Base-by-base conservation (phyloP, 2,329 filamentous ascomycete species). In the Penicillium sp. region DNA sequence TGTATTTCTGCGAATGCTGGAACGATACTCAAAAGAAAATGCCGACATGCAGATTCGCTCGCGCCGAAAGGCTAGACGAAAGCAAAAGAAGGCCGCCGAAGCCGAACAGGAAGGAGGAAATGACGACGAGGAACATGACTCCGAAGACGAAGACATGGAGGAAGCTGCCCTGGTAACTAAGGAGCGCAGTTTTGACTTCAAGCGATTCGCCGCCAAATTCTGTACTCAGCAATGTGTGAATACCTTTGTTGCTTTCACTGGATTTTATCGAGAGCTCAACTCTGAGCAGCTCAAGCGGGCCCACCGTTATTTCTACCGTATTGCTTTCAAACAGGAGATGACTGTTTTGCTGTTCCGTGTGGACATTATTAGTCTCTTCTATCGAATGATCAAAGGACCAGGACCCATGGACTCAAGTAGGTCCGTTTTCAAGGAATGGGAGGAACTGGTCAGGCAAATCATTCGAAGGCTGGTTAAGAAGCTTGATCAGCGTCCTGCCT, bases 151-250 rank as follows among this genome's bases (percentile, higher is more conserved):
- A 67, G 90, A 96, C 56, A 81, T 88, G 40, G 81, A 78, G 23
- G 82, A 85, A 63, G 90, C 87, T 0, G 86, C 91, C 61, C 82
- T 82, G 51, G 84, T 85, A 0, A 86, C 85, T 23, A 87, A 84
- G 39, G 94, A 99, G 70, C 86, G 94, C 48, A 96, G 93, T 64
- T 99, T 99, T 70, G 91, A 97, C 74, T 99, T 99, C 69, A 85
- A 83, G 55, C 84, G 88, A 2, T 97, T 97, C 69, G 80, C 89
- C 10, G 81, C 83, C 29, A 88, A 89, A 50, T 97, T 97, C 66
- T 83, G 89, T 43, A 88, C 87, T 0, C 92, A 97, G 70, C 85
- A 83, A 49, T 92, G 91, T 23, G 85, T 99, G 42, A 87, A 97
- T 70, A 95, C 93, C 0, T 99, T 96, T 68, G 81, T 96, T 29